Percentiles rank a stretch among this genome's conserved stretches.
phyloP scores from a whole-genome alignment of 768 basidiomycete species.

The Hericium rajendrae region DNA sequence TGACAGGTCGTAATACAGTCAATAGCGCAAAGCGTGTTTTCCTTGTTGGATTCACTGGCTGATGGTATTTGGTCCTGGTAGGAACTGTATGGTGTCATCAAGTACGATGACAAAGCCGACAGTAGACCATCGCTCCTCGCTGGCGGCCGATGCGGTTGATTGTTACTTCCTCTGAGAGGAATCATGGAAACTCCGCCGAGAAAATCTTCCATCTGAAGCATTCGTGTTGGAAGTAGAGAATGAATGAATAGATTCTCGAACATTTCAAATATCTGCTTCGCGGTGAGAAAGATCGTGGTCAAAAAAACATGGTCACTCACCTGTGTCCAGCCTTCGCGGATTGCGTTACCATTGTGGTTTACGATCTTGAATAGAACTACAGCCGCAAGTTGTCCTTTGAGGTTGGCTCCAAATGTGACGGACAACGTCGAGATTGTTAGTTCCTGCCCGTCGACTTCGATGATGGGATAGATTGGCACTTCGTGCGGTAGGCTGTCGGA shows the following conservation, averaged over 20 bases:
- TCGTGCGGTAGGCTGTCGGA: slow-evolving; percentile 60
- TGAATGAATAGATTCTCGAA: slow-evolving; percentile 94
- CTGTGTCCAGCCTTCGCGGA: slow-evolving; percentile 93
- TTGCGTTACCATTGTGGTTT: slow-evolving; percentile 88
- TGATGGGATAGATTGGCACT: slow-evolving; percentile 77
- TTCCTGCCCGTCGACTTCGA: slow-evolving; percentile 83
- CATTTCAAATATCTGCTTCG: slow-evolving; percentile 87
- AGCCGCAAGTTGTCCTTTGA: slow-evolving; percentile 91
- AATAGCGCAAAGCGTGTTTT: slow-evolving; percentile 89
- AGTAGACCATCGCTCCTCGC: slow-evolving; percentile 80
- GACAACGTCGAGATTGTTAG: slow-evolving; percentile 89
- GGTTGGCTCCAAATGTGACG: slow-evolving; percentile 88
- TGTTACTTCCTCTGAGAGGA: slow-evolving; percentile 58
- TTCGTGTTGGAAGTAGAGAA: slow-evolving; percentile 78
- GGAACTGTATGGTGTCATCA: slow-evolving; percentile 86
- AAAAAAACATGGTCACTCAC: slow-evolving; percentile 28
- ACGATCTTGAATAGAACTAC: slow-evolving; percentile 97
- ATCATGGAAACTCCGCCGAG: slow-evolving; percentile 91
- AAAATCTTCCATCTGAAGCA: slow-evolving; percentile 98
- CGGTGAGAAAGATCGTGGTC: neutral
- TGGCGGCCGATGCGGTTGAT: slow-evolving; percentile 51
- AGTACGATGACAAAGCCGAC: slow-evolving; percentile 88
- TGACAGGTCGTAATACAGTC: slow-evolving; percentile 93
- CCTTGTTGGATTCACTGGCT: slow-evolving; percentile 85
- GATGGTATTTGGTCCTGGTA: slow-evolving; percentile 76